Evolutionary conservation across 108 stramenopile species (phyloP), one percentile per base, ranked within the genome.

Genomic region (Nannochloropsis granulata): DNA sequence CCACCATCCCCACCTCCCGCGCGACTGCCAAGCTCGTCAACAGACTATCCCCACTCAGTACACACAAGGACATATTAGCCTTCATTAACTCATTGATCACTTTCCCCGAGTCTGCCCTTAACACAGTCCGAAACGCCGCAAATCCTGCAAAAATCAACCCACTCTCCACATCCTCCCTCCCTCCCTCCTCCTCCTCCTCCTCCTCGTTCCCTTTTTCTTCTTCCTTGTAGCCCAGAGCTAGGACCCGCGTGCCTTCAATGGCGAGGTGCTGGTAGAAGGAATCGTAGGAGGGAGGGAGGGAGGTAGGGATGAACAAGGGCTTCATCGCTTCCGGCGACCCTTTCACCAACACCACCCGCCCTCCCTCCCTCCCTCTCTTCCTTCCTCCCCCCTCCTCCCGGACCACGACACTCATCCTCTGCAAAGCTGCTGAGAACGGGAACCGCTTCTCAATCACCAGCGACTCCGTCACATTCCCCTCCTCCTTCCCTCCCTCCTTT

Each of bases 1-100:
- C 80, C 25, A 87, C 23, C 0, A 87, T 80, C 44, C 87, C 87
- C 19, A 87, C 94, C 85, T 95, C 92, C 34, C 92, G 85, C 25
- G 96, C 95, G 34, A 99, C 96, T 78, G 95, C 93, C 16, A 89
- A 92, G 12, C 96, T 97, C 21, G 98, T 99, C 83, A 97, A 88
- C 10, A 94, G 87, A 24, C 93, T 92, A 86, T 99, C 98, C 26
- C 98, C 98, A 13, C 97, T 99, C 81, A 98, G 94, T 93, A 99
- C 95, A 25, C 93, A 92, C 44, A 91, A 80, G 0, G 94, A 94
- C 44, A 88, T 79, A 44, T 93, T 90, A 12, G 94, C 78, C 92
- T 92, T 78, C 94, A 89, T 25, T 94, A 93, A 44, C 92, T 91
- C 42, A 25, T 82, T 21, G 43, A 90, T 83, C 82, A 89, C 89